These are phyloP conservation scores for Dendryphion nanum DNA, from an alignment of 2,329 filamentous ascomycete species.

Conservation along the genomic window DNA sequence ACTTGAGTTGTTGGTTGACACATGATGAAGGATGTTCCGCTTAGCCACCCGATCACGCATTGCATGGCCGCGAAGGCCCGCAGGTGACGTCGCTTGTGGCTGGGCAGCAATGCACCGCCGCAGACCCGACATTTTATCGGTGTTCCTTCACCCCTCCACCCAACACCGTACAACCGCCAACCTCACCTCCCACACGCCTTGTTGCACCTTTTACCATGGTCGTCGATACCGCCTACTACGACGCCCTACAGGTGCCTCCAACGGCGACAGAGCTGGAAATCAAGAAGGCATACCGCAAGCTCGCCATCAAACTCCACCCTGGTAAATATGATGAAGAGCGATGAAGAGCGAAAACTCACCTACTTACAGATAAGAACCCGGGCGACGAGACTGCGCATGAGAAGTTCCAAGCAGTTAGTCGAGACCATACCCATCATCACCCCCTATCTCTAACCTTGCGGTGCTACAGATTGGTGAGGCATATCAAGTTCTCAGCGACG, in stretches of 20 bases:
- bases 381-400: constrained; percentile 90
- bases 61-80: too few relatives aligned
- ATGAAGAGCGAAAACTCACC: constrained; percentile 28
- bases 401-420: constrained; percentile 81
- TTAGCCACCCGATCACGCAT: too few relatives aligned
- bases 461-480: constrained; percentile 63
- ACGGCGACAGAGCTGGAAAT: constrained; percentile 89
- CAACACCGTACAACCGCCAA: neutral
- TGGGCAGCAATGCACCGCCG: constrained; percentile 1
- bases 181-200: neutral
- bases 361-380: constrained; percentile 82
- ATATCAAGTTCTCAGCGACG: constrained; percentile 81
- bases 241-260: constrained; percentile 78
- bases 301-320: constrained; percentile 90
- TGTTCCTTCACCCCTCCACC: constrained; percentile 1
- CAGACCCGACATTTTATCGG: constrained; percentile 1
- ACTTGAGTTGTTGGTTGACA: constrained; percentile 1
- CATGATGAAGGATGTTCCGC: too few relatives aligned
- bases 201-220: constrained; percentile 60
- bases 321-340: too few relatives aligned
- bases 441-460: too few relatives aligned
- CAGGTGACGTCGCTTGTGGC: constrained; percentile 17
- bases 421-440: too few relatives aligned
- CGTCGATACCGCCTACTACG: constrained; percentile 85
- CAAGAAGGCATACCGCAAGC: constrained; percentile 90